Conservation (phyloP, 192 early-diverging fungal genomes). For the Coemansia furcata region DNA sequence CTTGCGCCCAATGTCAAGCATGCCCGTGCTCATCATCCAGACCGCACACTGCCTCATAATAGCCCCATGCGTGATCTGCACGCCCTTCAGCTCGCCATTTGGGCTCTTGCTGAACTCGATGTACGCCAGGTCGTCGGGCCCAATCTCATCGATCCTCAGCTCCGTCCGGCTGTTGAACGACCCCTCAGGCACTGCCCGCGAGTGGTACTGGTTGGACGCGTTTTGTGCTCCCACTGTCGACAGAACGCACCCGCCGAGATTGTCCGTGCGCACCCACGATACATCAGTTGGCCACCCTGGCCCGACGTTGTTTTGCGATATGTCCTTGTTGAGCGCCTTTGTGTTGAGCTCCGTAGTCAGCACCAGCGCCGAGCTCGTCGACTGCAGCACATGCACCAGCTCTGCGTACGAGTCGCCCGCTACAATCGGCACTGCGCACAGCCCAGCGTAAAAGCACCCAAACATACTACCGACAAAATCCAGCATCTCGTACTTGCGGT, state of each 20-base stretch:
- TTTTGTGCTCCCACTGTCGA: conserved; percentile 34
- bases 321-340: conserved; percentile 71
- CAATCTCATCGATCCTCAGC: conserved; percentile 18
- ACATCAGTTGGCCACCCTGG: conserved; percentile 65
- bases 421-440: conserved; percentile 82
- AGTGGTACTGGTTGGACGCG: conserved; percentile 25
- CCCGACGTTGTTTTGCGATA: conserved; percentile 53
- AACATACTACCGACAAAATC: conserved; percentile 81
- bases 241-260: conserved; percentile 61
- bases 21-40: conserved; percentile 46
- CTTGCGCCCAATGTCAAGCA: conserved; percentile 48
- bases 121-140: conserved; percentile 67
- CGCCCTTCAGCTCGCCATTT: conserved; percentile 82
- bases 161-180: conserved; percentile 16
- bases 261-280: conserved; percentile 81
- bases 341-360: conserved; percentile 81
- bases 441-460: conserved; percentile 78
- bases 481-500: conserved; percentile 74
- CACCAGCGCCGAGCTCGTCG: conserved; percentile 63
- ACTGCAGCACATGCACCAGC: conserved; percentile 69
- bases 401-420: conserved; percentile 79
- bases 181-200: conserved; percentile 12
- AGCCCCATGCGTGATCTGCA: conserved; percentile 70
- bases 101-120: conserved; percentile 83
- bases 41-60: conserved; percentile 68